A percentile compares a stretch with the other conserved stretches of the same genome.
Conservation (phyloP, 257 asterid genomes). For the Eustoma russellianum region DNA sequence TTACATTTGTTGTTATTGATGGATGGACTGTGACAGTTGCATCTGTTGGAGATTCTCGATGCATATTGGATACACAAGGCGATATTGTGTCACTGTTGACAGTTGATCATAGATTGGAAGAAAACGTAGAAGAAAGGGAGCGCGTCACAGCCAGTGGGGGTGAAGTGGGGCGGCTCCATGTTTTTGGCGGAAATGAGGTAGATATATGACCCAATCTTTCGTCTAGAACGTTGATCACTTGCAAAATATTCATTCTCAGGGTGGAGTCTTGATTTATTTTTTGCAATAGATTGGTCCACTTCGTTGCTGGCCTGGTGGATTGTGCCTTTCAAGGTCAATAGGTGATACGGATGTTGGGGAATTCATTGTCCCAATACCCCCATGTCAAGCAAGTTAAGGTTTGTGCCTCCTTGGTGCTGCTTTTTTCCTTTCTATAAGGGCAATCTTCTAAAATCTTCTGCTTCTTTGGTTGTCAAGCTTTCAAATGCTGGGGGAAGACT, state of each 20-base stretch:
- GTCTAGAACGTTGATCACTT: background rate
- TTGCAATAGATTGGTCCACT: conserved; percentile 82
- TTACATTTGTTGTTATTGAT: conserved; percentile 87
- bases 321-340: conserved; percentile 95
- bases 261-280: background rate
- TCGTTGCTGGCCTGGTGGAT: conserved; percentile 99
- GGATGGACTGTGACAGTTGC: conserved; percentile 99
- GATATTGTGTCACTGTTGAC: conserved; percentile 85
- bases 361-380: conserved; percentile 89
- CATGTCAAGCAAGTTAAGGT: conserved; percentile 99
- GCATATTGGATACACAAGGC: conserved; percentile 90
- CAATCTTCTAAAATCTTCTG: background rate
- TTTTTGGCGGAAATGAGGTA: conserved; percentile 93
- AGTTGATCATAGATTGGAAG: conserved; percentile 93
- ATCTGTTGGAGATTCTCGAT: conserved; percentile 97
- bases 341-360: conserved; percentile 99
- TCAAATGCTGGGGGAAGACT: conserved; percentile 98
- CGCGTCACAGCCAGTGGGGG: conserved; percentile 99
- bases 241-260: background rate
- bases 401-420: conserved; percentile 12
- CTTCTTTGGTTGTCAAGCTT: conserved; percentile 38
- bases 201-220: conserved; percentile 1
- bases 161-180: conserved; percentile 89
- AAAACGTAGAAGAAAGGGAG: conserved; percentile 84
- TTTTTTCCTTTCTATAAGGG: conserved; percentile 6